Conservation (phyloP, 352 stramenopile genomes). For the Globisporangium spiculum region DNA sequence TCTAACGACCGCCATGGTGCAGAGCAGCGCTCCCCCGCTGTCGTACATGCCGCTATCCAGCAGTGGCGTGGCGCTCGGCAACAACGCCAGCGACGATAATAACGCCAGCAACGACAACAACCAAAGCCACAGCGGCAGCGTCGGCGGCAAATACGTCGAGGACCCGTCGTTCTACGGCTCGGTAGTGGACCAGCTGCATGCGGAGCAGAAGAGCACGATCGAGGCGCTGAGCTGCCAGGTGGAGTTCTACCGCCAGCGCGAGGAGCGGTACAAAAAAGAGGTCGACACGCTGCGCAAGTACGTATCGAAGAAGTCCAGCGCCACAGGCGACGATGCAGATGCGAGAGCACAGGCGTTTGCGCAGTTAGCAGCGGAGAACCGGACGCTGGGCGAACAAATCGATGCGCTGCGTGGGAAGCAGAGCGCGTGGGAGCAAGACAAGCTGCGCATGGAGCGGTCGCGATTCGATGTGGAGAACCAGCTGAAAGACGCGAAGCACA, state of each 20-base stretch:
- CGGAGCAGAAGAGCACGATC: constrained; percentile 82
- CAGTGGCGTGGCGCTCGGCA: neutral
- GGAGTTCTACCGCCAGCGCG: constrained; percentile 74
- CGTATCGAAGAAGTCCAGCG: constrained; percentile 22
- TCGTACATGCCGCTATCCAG: neutral
- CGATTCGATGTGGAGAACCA: constrained; percentile 54
- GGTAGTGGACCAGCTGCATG: constrained; percentile 71
- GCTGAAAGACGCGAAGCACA: constrained; percentile 53
- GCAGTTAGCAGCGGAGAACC: constrained; percentile 53
- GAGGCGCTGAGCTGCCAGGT: constrained; percentile 73
- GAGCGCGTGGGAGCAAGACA: constrained; percentile 40
- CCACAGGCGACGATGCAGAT: constrained; percentile 2
- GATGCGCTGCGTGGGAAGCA: constrained; percentile 42
- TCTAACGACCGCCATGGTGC: neutral
- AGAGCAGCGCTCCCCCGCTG: neutral
- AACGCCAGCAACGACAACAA: constrained; percentile 16
- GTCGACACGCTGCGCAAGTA: constrained; percentile 49
- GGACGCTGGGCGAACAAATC: constrained; percentile 54
- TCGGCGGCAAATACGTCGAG: constrained; percentile 28
- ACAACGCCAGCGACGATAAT: neutral
- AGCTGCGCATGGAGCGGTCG: constrained; percentile 36
- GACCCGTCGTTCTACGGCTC: constrained; percentile 47
- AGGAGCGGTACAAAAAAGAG: constrained; percentile 68
- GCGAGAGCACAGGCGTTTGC: constrained; percentile 28
- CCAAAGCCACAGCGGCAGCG: constrained; percentile 12